These are phyloP conservation scores for Pestalotiopsis sp. DNA, from an alignment of 2,329 filamentous ascomycete genomes.

Conservation along the genomic window DNA sequence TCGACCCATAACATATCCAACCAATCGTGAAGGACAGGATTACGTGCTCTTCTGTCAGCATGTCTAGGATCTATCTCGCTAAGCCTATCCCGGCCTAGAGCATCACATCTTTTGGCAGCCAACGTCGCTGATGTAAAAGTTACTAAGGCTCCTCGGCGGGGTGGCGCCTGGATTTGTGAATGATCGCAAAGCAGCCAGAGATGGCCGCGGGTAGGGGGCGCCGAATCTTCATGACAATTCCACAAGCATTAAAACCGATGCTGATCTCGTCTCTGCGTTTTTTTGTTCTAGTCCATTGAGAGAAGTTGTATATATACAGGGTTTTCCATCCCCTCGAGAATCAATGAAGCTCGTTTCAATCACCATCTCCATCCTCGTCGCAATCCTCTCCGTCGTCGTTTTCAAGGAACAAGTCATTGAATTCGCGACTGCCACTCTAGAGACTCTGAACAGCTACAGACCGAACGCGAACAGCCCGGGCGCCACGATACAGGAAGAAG, in stretches of 20 bases:
- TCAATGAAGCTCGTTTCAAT: slow-evolving; percentile 42
- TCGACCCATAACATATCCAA: background rate
- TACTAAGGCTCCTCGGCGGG: slow-evolving; percentile 23
- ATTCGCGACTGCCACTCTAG: slow-evolving; percentile 24
- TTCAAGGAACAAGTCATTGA: slow-evolving; percentile 34
- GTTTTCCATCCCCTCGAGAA: slow-evolving; percentile 7
- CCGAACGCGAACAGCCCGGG: slow-evolving; percentile 11
- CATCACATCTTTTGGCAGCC: background rate
- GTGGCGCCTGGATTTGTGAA: slow-evolving; percentile 11
- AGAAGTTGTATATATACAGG: slow-evolving; percentile 5
- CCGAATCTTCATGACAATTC: slow-evolving; percentile 13
- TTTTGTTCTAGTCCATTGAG: background rate
- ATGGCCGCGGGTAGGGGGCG: background rate
- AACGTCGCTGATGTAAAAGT: slow-evolving; percentile 30
- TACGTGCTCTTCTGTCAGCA: slow-evolving; percentile 11
- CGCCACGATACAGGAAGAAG: slow-evolving; percentile 21
- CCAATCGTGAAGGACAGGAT: slow-evolving; percentile 2
- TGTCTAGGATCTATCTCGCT: background rate
- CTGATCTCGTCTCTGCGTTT: background rate
- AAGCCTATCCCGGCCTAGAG: slow-evolving; percentile 1
- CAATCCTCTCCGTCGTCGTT: slow-evolving; percentile 37
- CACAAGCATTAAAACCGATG: background rate
- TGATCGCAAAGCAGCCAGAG: slow-evolving; percentile 15
- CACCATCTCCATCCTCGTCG: slow-evolving; percentile 40
- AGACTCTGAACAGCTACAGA: slow-evolving; percentile 20